Percentiles rank a stretch among this genome's conserved stretches.
Evolutionary conservation across 1,139 yeast species (phyloP).

Genomic region (Pichia sp.): DNA sequence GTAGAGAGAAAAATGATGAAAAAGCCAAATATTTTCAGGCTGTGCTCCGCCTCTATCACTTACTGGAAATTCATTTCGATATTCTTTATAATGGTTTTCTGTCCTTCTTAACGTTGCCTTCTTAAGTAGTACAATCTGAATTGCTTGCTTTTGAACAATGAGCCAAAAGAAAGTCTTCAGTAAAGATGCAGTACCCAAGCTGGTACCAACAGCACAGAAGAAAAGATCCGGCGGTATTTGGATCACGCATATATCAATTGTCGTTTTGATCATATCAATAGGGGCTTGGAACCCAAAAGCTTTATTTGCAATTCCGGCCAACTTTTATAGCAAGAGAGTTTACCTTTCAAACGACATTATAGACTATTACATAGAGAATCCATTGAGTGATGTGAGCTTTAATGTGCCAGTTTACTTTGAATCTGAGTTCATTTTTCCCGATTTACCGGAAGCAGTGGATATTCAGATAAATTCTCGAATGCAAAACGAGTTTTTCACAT

Average conservation of each 20-base stretch:
- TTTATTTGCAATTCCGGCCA: conserved; percentile 3
- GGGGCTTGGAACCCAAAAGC: not conserved
- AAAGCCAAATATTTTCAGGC: not conserved
- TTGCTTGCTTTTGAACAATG: not conserved
- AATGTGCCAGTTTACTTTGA: conserved; percentile 34
- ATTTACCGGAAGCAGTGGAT: conserved; percentile 42
- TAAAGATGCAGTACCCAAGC: not conserved
- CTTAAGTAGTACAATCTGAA: no score
- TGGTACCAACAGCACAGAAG: not conserved
- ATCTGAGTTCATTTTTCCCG: conserved; percentile 44
- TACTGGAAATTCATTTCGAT: not conserved
- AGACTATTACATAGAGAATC: conserved; percentile 25
- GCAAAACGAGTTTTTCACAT: conserved; percentile 16
- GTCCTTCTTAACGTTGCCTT: no score
- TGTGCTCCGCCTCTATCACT: not conserved
- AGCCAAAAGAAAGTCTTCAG: not conserved
- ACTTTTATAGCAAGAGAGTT: conserved; percentile 6
- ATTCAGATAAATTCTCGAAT: conserved; percentile 37
- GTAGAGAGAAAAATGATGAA: not conserved
- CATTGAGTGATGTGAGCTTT: conserved; percentile 29
- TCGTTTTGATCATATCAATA: not conserved
- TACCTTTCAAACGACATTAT: conserved; percentile 21
- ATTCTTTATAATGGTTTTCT: not conserved
- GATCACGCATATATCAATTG: not conserved
- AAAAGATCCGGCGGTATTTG: not conserved